Percentiles rank a stretch among this genome's conserved stretches.
These are phyloP conservation scores for Boechera divaricarpa DNA, from an alignment of 345 rosid genomes.

Conservation along the genomic window DNA sequence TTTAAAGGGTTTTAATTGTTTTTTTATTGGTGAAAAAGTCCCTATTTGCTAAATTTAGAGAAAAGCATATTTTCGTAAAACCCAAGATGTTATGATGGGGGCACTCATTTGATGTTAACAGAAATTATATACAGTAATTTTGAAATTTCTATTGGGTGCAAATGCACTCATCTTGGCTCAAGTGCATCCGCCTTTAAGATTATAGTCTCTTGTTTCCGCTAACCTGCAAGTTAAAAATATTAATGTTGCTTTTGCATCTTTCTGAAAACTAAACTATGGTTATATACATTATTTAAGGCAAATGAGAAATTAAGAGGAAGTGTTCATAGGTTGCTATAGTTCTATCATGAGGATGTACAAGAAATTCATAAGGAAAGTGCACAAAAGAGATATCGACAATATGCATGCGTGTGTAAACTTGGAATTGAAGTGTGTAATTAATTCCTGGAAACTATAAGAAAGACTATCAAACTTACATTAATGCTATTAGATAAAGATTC, in stretches of 20 bases:
- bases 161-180: no score
- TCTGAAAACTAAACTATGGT: not conserved
- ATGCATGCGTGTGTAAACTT: not conserved
- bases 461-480: not conserved
- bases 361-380: not conserved
- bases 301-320: not conserved
- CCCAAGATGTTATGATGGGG: no score
- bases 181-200: no score
- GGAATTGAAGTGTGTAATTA: not conserved
- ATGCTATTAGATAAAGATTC: not conserved
- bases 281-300: not conserved
- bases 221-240: not conserved
- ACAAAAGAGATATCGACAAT: not conserved
- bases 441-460: not conserved
- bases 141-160: no score
- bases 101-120: no score
- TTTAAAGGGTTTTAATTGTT: no score
- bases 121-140: no score
- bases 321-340: not conserved
- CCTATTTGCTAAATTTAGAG: no score
- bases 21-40: no score
- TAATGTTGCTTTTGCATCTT: not conserved
- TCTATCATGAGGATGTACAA: not conserved
- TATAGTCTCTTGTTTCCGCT: not conserved
- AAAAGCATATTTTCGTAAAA: no score